Percentiles rank a stretch among this genome's conserved stretches.
Evolutionary conservation across 2,329 filamentous ascomycete genomes (phyloP).

Genomic region (Bipolaris victoriae): DNA sequence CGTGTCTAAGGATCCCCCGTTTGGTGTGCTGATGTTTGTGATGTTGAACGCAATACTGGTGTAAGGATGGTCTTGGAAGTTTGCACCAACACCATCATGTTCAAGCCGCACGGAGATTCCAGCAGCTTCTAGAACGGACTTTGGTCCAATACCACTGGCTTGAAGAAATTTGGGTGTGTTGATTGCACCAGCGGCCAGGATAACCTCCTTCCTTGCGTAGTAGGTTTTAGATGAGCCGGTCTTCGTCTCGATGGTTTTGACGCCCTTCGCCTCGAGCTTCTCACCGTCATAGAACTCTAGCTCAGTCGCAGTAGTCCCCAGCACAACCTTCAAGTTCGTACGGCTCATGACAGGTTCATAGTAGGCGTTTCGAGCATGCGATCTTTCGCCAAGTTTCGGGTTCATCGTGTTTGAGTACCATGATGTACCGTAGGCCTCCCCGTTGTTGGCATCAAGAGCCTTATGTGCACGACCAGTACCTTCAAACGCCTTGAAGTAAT

Average conservation of each 20-base stretch:
- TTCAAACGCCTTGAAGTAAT: constrained; percentile 33
- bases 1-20: constrained; percentile 26
- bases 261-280: constrained; percentile 31
- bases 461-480: constrained; percentile 31
- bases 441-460: constrained; percentile 32
- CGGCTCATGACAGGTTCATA: constrained; percentile 37
- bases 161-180: constrained; percentile 61
- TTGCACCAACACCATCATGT: constrained; percentile 41
- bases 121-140: constrained; percentile 32
- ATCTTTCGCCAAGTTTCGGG: constrained; percentile 37
- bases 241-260: constrained; percentile 31
- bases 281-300: constrained; percentile 29
- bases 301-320: constrained; percentile 28
- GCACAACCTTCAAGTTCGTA: constrained; percentile 39
- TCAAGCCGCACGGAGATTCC: constrained; percentile 35
- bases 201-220: constrained; percentile 56
- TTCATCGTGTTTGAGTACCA: constrained; percentile 48
- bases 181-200: constrained; percentile 64
- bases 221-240: constrained; percentile 24
- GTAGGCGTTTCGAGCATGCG: constrained; percentile 41
- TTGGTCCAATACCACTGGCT: constrained; percentile 41
- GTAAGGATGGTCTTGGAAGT: constrained; percentile 45
- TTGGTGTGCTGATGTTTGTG: constrained; percentile 29
- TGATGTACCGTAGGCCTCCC: constrained; percentile 41
- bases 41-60: constrained; percentile 29